Evolutionary conservation across 2,329 filamentous ascomycete species (phyloP), one percentile per base, ranked within the genome.

Genomic region (Microthyrium microscopicum): DNA sequence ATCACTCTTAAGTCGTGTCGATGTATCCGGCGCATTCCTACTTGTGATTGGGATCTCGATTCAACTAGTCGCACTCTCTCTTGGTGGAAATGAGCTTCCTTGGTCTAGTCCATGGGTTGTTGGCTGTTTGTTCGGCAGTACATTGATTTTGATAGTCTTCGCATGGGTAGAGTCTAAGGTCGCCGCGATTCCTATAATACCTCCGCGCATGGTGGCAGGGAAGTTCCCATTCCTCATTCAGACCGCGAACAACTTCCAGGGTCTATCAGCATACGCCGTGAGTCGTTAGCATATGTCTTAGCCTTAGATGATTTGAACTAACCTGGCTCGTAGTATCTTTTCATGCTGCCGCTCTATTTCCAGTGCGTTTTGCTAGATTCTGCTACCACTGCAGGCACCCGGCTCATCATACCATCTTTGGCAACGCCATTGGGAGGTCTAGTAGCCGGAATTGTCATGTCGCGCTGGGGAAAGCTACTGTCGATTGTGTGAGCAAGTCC

Each of bases 321-420:
- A 16, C 5, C 13, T n/a, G n/a, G n/a, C n/a, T n/a, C n/a, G 4
- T 15, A 34, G 56, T 61, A 59, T 36, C 50, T 64, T n/a, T 64
- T 64, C 41, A 61, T 54, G 28, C 48, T 61, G 1, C 59, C 60
- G 1, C 46, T 64, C 1, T 56, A 61, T 37, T 63, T 81, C 55
- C 77, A 82, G 49, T 76, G 73, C 24, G 77, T 82, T 18, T 71
- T 80, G 30, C 63, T 78, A 33, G 60, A 64, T 29, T 58, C 53
- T 12, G 51, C 60, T 4, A 55, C 58, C 11, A 57, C 52, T 34
- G 58, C 60, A 4, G 60, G 59, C 11, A 54, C 51, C 4, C 49
- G 59, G 17, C 48, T 64, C 4, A 55, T 55, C 1, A 55, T 62
- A n/a, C n/a, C n/a, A n/a, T n/a, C n/a, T n/a, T n/a, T n/a, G n/a